Percentiles rank a stretch among this genome's conserved stretches.
Conservation (phyloP, 768 basidiomycete species). For the Nevesoporus exiguus region DNA sequence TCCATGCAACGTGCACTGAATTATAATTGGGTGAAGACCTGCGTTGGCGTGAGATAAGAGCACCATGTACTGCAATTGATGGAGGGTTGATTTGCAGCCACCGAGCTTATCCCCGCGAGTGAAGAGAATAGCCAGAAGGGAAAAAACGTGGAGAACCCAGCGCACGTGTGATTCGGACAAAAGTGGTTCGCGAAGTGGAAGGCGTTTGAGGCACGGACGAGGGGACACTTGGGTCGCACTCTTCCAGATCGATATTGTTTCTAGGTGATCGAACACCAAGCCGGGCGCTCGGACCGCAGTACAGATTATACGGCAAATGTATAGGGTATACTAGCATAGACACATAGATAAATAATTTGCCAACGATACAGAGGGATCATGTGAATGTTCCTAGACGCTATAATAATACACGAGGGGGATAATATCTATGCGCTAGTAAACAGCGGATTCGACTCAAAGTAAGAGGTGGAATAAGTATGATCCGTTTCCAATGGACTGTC, state of each 20-base stretch:
- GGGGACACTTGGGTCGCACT: not conserved
- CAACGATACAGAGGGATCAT: slow-evolving; percentile 24
- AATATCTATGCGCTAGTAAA: slow-evolving; percentile 23
- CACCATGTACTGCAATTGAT: not conserved
- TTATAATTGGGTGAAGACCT: not conserved
- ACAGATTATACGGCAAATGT: slow-evolving; percentile 9
- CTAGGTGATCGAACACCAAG: not conserved
- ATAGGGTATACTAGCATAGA: slow-evolving; percentile 15
- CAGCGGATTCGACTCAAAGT: slow-evolving; percentile 24
- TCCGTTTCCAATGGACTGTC: slow-evolving; percentile 21
- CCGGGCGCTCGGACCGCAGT: slow-evolving; percentile 13
- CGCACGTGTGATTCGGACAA: not conserved
- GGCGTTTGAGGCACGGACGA: not conserved
- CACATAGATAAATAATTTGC: slow-evolving; percentile 22
- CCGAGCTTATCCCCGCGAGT: not conserved
- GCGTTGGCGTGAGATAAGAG: not conserved
- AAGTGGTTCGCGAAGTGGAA: not conserved
- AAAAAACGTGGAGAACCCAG: not conserved
- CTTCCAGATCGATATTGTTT: slow-evolving; percentile 2
- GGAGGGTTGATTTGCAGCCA: not conserved
- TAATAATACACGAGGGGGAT: slow-evolving; percentile 2
- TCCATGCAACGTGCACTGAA: not conserved
- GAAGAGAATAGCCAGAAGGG: not conserved
- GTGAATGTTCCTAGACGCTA: slow-evolving; percentile 17
- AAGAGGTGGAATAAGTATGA: slow-evolving; percentile 19